Percentiles rank a stretch among this genome's conserved stretches.
Conservation (phyloP, 2,329 filamentous ascomycete species). For the Phymatotrichopsis omnivora region DNA sequence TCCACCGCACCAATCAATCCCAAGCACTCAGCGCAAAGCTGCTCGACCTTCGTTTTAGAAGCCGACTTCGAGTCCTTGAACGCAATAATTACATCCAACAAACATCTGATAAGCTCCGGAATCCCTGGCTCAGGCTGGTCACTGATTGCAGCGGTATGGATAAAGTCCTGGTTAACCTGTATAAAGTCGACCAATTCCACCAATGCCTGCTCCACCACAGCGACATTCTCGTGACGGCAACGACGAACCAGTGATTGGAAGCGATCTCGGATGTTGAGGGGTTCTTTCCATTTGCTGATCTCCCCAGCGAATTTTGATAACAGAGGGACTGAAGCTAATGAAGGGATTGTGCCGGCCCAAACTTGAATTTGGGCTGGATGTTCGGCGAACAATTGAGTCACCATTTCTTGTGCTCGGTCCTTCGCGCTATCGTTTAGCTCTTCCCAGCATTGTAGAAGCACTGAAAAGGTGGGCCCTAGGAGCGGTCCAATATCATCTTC, state of each 20-base stretch:
- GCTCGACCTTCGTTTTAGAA: constrained; percentile 49
- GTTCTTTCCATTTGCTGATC: constrained; percentile 53
- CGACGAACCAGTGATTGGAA: constrained; percentile 63
- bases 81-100: constrained; percentile 76
- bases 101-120: constrained; percentile 57
- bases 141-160: constrained; percentile 69
- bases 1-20: constrained; percentile 88
- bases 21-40: constrained; percentile 68
- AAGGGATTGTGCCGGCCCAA: constrained; percentile 67
- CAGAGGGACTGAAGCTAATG: constrained; percentile 58
- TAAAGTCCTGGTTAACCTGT: constrained; percentile 58
- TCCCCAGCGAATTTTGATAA: constrained; percentile 58
- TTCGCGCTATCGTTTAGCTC: constrained; percentile 53
- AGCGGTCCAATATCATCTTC: constrained; percentile 69
- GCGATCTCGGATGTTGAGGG: constrained; percentile 55
- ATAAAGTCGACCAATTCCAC: constrained; percentile 67
- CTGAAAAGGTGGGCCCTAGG: constrained; percentile 79
- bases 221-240: constrained; percentile 70
- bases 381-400: constrained; percentile 55
- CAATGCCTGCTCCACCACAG: constrained; percentile 74
- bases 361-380: constrained; percentile 52
- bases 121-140: constrained; percentile 74
- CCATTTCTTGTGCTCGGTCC: constrained; percentile 49
- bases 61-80: constrained; percentile 55
- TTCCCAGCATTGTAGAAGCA: constrained; percentile 73